Evolutionary conservation across 495 filamentous ascomycete genomes (phyloP), one percentile per base, ranked within the genome.

Genomic region (Aspergillus biplanus): DNA sequence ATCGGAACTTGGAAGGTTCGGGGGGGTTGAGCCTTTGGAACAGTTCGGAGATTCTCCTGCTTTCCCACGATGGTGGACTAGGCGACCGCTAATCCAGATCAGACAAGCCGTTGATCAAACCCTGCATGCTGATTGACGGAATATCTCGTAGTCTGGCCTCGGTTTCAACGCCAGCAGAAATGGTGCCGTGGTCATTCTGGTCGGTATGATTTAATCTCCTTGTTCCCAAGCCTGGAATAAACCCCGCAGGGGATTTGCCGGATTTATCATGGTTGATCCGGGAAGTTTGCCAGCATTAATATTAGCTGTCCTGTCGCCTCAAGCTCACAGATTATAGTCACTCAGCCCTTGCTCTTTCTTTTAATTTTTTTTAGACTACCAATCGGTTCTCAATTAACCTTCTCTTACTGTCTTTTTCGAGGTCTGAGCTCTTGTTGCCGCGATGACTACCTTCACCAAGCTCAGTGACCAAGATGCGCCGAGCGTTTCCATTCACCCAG

Each of bases 391-490:
- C 49, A 27, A 7, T 21, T 58, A 18, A 52, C 33, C 16, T 5
- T 31, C 34, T 31, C 35, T 63, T 46, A 58, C 37, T 58, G 31
- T 37, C 58, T 68, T 56, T 49, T 49, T 49, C 8, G 21, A 3
- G 9, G 16, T 18, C 16, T 5, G 16, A 18, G 9, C 13, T 9
- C 11, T 21, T 37, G 15, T 46, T 58, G 33, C 52, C 61, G 62
- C 50, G 39, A 50, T 91, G 89, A 84, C 89, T 13, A 87, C 87
- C 27, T 91, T 90, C 69, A 91, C 88, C 15, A 85, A 84, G 62
- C 83, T 90, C 63, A 65, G 65, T 5, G 84, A 85, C 32, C 78
- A 77, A 55, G 83, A 85, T 59, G 80, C 75, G 52, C 83, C 89
- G 33, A 79, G 80, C 49, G 87, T 92, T 63, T 81, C 81, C 61